These are phyloP conservation scores for Bathelium albidoporum DNA, from an alignment of 495 filamentous ascomycete species.

Conservation along the genomic window DNA sequence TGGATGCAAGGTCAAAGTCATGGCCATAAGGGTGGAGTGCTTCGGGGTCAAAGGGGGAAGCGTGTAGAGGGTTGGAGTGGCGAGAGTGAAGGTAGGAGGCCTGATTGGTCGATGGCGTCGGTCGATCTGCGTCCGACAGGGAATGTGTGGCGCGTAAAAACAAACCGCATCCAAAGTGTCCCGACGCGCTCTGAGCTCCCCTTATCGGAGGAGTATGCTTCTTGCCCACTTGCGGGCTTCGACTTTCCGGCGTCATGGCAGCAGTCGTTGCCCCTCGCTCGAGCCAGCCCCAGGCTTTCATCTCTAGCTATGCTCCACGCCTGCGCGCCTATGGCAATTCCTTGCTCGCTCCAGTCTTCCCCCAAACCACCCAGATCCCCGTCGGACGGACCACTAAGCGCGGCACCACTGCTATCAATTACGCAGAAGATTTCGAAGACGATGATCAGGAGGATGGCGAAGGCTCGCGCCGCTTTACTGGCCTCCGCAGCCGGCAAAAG, in stretches of 20 bases:
- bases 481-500: constrained; percentile 57
- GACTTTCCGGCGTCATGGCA: background rate
- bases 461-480: constrained; percentile 67
- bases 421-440: constrained; percentile 93
- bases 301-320: constrained; percentile 85
- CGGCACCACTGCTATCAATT: constrained; percentile 92
- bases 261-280: constrained; percentile 3
- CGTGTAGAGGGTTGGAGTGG: background rate
- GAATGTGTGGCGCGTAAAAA: background rate
- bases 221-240: background rate
- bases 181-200: too few relatives aligned
- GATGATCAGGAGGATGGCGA: constrained; percentile 88
- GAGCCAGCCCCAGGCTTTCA: constrained; percentile 56
- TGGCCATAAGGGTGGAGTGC: background rate
- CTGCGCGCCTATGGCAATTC: constrained; percentile 87
- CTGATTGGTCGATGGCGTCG: background rate
- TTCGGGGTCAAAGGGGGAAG: background rate
- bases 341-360: constrained; percentile 78
- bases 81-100: background rate
- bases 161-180: background rate
- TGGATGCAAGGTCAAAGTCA: background rate
- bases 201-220: background rate
- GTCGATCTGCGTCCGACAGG: background rate
- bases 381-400: constrained; percentile 85
- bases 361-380: constrained; percentile 48